Base-by-base conservation (phyloP, 805 yeast species). In the Saturnispora diversa region DNA sequence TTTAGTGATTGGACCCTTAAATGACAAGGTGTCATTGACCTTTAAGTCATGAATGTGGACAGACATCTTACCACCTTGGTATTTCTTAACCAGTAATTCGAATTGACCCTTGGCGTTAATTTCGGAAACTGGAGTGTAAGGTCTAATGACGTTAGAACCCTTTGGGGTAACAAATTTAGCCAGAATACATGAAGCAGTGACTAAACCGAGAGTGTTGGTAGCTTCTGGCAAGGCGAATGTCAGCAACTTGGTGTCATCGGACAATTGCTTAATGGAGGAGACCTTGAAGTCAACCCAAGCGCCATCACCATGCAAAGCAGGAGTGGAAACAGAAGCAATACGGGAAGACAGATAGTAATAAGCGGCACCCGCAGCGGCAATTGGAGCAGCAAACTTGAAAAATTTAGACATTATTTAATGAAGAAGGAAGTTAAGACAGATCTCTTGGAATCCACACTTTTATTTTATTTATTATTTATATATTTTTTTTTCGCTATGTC, bases 1-100 rank as follows among this genome's bases (percentile, higher is more conserved):
- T 71, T 92, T 92, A 55, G 72, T 69, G 50, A 87, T 74, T 50
- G 97, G 97, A 37, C 98, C 98, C 70, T 87, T 90, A 74, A 92
- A 83, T 8, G 95, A 66, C 42, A 92, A 72, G 38, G 87, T 75
- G 55, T 92, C 97, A 54, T 81, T 75, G 45, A 74, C 76, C 63
- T 82, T 78, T 59, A 90, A 75, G 45, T 64, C 63, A 60, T 72
- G 75, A 44, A 86, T 63, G 65, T 85, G 92, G 56, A 68, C 68
- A 40, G 90, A 75, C 76, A 87, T 78, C 66, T 84, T 82, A 55
- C 97, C 97, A 53, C 94, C 95, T 38, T 79, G 82, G 68, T 92
- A 92, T 47, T 69, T 75, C 75, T 92, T 92, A 65, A 92, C 70
- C 45, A 88, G 74, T 50, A 92, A 73, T 45, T 84, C 84, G 52